phyloP scores from a whole-genome alignment of 1,139 yeast species.

The Candida mesenterica region DNA sequence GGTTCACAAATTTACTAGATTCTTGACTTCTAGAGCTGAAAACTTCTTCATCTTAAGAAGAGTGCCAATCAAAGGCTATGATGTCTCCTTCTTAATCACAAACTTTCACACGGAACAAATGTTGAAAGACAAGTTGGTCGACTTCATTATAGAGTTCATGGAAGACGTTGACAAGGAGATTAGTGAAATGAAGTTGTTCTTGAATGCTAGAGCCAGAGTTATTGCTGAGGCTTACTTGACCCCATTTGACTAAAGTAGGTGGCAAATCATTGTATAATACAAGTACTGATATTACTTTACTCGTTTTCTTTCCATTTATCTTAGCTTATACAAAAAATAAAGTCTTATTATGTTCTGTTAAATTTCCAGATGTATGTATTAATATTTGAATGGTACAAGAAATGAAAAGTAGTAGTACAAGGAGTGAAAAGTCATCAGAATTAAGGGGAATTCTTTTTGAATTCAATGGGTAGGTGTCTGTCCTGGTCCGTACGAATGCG shows the following conservation, averaged over 20 bases:
- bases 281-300: neutral
- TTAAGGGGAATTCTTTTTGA: neutral
- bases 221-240: slow-evolving; percentile 93
- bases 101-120: slow-evolving; percentile 94
- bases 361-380: too few relatives aligned
- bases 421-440: slow-evolving; percentile 1
- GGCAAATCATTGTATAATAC: neutral
- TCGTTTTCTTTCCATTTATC: neutral
- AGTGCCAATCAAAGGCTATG: slow-evolving; percentile 87
- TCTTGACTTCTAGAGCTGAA: slow-evolving; percentile 94
- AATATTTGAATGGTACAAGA: too few relatives aligned
- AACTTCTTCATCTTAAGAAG: slow-evolving; percentile 89
- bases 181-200: slow-evolving; percentile 94
- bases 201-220: slow-evolving; percentile 96
- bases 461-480: slow-evolving; percentile 7
- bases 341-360: too few relatives aligned
- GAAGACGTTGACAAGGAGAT: slow-evolving; percentile 98
- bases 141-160: slow-evolving; percentile 96
- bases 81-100: slow-evolving; percentile 88
- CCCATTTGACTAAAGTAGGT: slow-evolving; percentile 52
- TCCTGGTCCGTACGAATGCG: slow-evolving; percentile 5
- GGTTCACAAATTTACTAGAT: slow-evolving; percentile 91
- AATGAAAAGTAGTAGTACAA: neutral
- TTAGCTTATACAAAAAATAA: neutral
- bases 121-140: slow-evolving; percentile 94